Conservation (phyloP, 2,329 filamentous ascomycete genomes). For the Fusarium concolor region DNA sequence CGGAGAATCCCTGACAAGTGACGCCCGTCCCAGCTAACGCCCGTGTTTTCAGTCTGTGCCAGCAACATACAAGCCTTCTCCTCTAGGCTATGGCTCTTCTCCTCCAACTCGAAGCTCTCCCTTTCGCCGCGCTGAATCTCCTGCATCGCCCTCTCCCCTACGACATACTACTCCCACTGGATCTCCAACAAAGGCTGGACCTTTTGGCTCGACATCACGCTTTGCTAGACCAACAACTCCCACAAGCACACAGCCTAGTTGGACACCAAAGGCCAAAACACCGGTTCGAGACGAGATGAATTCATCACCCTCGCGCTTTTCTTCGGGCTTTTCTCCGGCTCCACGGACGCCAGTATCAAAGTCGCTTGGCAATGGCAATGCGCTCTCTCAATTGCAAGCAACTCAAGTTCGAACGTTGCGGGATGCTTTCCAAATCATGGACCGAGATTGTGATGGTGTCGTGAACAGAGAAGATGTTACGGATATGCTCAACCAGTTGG, state of each 20-base stretch:
- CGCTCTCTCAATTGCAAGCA: constrained; percentile 79
- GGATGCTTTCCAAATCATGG: constrained; percentile 93
- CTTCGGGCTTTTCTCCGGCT: constrained; percentile 51
- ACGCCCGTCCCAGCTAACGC: constrained; percentile 45
- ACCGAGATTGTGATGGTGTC: constrained; percentile 86
- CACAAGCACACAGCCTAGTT: constrained; percentile 48
- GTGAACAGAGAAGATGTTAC: constrained; percentile 86
- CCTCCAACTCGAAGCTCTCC: constrained; percentile 67
- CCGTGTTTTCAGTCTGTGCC: constrained; percentile 61
- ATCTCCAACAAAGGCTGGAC: constrained; percentile 65
- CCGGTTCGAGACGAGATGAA: constrained; percentile 36
- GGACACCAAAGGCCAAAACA: constrained; percentile 53
- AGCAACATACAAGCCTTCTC: constrained; percentile 75
- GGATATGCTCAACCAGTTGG: constrained; percentile 88
- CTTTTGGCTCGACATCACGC: constrained; percentile 46
- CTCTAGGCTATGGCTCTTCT: constrained; percentile 76
- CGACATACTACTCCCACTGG: constrained; percentile 73
- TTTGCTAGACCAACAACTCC: constrained; percentile 58
- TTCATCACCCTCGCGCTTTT: constrained; percentile 48
- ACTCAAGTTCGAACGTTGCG: constrained; percentile 87
- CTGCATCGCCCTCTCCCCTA: constrained; percentile 73
- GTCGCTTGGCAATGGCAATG: constrained; percentile 60
- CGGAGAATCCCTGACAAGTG: constrained; percentile 41
- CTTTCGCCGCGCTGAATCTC: constrained; percentile 71
- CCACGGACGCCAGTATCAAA: constrained; percentile 50